Evolutionary conservation across 495 filamentous ascomycete genomes (phyloP).

Genomic region (Pyrenula massariospora): DNA sequence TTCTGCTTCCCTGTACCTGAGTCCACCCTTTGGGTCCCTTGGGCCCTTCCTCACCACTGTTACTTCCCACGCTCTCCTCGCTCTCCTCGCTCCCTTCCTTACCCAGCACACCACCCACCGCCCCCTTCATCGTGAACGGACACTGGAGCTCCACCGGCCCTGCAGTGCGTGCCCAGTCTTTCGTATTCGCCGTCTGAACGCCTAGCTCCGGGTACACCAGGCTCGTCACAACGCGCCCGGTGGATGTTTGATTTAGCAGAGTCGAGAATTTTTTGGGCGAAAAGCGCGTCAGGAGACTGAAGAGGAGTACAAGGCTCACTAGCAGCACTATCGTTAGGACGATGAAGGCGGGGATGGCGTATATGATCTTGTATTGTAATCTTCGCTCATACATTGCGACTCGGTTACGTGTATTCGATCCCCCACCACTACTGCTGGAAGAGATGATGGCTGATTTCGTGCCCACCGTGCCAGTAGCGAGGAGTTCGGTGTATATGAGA

Average conservation of each 20-base stretch:
- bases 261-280: not conserved
- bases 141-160: not conserved
- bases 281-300: not conserved
- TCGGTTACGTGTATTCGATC: not conserved
- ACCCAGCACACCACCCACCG: not conserved
- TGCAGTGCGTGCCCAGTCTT: not conserved
- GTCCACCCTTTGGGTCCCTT: not conserved
- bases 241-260: not conserved
- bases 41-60: not conserved
- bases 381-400: slow-evolving; percentile 12
- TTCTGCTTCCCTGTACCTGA: not conserved
- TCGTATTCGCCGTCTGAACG: not conserved
- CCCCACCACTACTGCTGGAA: not conserved
- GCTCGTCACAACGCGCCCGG: not conserved
- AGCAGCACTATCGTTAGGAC: slow-evolving; percentile 3
- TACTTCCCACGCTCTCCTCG: not conserved
- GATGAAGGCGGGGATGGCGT: slow-evolving; percentile 22
- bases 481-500: slow-evolving; percentile 28
- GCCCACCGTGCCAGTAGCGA: slow-evolving; percentile 22
- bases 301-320: slow-evolving; percentile 1
- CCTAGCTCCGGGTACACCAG: not conserved
- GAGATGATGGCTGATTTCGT: slow-evolving; percentile 5
- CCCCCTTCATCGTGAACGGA: not conserved
- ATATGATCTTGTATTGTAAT: slow-evolving; percentile 19
- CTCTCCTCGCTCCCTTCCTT: not conserved